Base-by-base conservation (phyloP, 371 early-diverging fungal genomes). In the Encephalitozoon intestinalis region DNA sequence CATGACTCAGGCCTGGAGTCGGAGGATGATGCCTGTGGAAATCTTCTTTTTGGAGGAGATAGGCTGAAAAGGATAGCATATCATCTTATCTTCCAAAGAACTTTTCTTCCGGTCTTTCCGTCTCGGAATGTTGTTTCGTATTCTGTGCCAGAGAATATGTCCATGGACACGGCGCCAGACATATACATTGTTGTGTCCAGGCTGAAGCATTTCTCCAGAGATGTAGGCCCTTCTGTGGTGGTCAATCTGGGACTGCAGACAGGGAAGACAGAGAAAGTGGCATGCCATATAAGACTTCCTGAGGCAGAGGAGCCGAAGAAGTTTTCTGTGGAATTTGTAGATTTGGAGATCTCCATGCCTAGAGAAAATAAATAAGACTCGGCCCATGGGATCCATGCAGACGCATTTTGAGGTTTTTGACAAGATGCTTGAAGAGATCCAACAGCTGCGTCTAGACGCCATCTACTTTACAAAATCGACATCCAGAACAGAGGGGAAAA, bases 11-110 rank as follows among this genome's bases (percentile, higher is more conserved):
- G n/a, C 30, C 39, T 63, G 1, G 37, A 12, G 37, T 8, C 15
- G 21, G 31, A 9, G n/a, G 25, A 46, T 1, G 68, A 67, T 64
- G 23, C 8, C 11, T 52, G 70, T 23, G 54, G 50, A 54, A 70
- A 81, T 37, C 23, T 75, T 30, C 49, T 76, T 34, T 77, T 79
- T 52, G 30, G 9, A 11, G 31, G 40, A 1, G 79, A 77, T 40
- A 1, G 69, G 21, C 39, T 74, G 12, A 23, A 49, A 2, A 69
- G 79, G 44, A 18, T 82, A 7, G 67, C 64, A 34, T 26, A 58
- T 21, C 82, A 82, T 51, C 28, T 73, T 2, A 39, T 82, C 9
- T 82, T 77, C 63, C 82, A 82, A 53, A 41, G 54, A 40, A 50
- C 63, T 6, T 82, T 70, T 67, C n/a, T 76, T 1, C 82, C 82